A percentile compares a stretch with the other conserved stretches of the same genome.
These are phyloP conservation scores for Heritiera fomes DNA, from an alignment of 345 rosid species.

Conservation along the genomic window DNA sequence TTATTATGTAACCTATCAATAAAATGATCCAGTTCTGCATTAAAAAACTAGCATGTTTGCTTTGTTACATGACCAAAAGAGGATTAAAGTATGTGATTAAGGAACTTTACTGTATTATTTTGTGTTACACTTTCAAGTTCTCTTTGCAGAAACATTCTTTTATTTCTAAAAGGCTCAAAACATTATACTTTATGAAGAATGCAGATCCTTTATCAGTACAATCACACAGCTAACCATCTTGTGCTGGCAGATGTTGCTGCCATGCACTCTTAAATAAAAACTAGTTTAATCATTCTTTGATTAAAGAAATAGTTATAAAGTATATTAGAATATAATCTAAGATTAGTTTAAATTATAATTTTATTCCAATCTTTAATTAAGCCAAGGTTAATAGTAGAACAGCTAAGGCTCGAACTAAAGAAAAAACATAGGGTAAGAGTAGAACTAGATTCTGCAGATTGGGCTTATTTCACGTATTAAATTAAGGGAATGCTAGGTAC, in stretches of 20 bases:
- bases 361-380: too few relatives aligned
- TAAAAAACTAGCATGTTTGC: background rate
- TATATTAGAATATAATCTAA: background rate
- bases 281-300: background rate
- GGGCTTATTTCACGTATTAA: too few relatives aligned
- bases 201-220: background rate
- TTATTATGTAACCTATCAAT: constrained; percentile 12
- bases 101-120: background rate
- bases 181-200: background rate
- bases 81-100: background rate
- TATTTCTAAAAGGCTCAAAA: background rate
- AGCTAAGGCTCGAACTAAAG: too few relatives aligned
- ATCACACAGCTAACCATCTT: constrained; percentile 4
- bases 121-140: background rate
- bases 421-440: too few relatives aligned
- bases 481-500: too few relatives aligned
- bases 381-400: too few relatives aligned
- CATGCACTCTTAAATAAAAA: background rate
- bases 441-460: too few relatives aligned
- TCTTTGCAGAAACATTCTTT: background rate
- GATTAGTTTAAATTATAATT: too few relatives aligned
- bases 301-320: constrained; percentile 13
- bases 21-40: constrained; percentile 26
- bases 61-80: background rate
- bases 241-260: constrained; percentile 13